Evolutionary conservation across 352 stramenopile species (phyloP), one percentile per base, ranked within the genome.

Genomic region (Blastocystis sp.): DNA sequence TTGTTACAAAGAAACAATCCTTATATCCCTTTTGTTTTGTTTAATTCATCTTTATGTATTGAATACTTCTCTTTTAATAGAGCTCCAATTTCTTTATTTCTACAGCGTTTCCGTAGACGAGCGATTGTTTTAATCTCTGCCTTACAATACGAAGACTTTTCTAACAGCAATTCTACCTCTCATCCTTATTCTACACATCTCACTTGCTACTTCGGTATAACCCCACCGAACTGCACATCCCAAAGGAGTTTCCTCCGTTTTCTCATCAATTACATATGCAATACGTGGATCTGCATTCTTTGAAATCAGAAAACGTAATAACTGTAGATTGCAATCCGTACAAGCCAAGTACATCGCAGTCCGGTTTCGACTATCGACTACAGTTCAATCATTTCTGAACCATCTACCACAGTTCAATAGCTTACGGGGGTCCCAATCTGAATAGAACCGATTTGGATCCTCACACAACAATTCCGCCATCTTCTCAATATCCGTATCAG

Each of bases 41-140:
- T 51, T n/a, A 51, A 27, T 42, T 67, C 71, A 29, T 42, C 51
- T 56, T 66, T 83, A 42, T 54, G 65, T 49, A 65, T 11, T 12
- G 16, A 29, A 63, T 83, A 83, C 11, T 65, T 83, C 71, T 83
- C 51, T 39, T 66, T 83, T n/a, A 83, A 27, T 32, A 83, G 27
- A 29, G 46, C 42, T 39, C 58, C 71, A 24, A 83, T 83, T 39
- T 83, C 71, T 56, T 83, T 83, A 43, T 83, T 83, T 43, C 42
- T 63, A 24, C 71, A 65, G 5, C 54, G 46, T 56, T 66, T 63
- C 12, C 54, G n/a, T 29, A 83, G 32, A 16, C 37, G 24, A 61
- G 51, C 54, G 19, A 83, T 83, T 54, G 71, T 83, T 29, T 83
- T 83, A 29, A 83, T 83, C 24, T 83, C 71, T 32, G 51, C 71